Evolutionary conservation across 2,329 filamentous ascomycete genomes (phyloP).

Genomic region (Botrytis galanthina): DNA sequence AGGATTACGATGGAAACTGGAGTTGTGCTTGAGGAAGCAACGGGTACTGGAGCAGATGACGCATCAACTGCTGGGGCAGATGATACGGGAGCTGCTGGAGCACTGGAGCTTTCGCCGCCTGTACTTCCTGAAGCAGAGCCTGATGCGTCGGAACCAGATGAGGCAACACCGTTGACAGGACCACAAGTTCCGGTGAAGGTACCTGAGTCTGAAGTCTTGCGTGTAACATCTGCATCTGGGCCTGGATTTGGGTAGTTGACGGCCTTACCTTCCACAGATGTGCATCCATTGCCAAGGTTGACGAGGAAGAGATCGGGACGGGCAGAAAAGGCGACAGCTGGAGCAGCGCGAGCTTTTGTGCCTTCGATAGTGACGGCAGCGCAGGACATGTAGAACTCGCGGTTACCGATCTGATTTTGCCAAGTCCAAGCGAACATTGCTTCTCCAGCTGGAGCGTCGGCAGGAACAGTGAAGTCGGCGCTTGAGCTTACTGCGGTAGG

Average conservation of each 20-base stretch:
- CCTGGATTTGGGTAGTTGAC: slow-evolving; percentile 57
- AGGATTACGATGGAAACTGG: slow-evolving; percentile 10
- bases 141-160: slow-evolving; percentile 17
- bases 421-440: slow-evolving; percentile 49
- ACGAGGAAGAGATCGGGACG: slow-evolving; percentile 59
- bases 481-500: background rate
- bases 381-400: slow-evolving; percentile 69
- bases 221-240: slow-evolving; percentile 39
- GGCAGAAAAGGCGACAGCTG: slow-evolving; percentile 41
- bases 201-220: slow-evolving; percentile 19
- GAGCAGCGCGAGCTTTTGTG: slow-evolving; percentile 22
- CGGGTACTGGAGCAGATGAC: background rate
- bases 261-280: slow-evolving; percentile 47
- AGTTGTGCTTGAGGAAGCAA: background rate
- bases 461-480: slow-evolving; percentile 12
- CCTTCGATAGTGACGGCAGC: slow-evolving; percentile 52
- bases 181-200: slow-evolving; percentile 32
- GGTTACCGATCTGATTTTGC: slow-evolving; percentile 59
- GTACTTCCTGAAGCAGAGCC: background rate
- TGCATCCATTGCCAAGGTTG: slow-evolving; percentile 54
- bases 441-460: slow-evolving; percentile 22
- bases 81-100: background rate
- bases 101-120: too few species aligned
- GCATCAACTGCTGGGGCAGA: background rate
- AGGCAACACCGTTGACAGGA: slow-evolving; percentile 28